Evolutionary conservation across 83 land plant genomes (phyloP).

Genomic region (Thuja plicata): DNA sequence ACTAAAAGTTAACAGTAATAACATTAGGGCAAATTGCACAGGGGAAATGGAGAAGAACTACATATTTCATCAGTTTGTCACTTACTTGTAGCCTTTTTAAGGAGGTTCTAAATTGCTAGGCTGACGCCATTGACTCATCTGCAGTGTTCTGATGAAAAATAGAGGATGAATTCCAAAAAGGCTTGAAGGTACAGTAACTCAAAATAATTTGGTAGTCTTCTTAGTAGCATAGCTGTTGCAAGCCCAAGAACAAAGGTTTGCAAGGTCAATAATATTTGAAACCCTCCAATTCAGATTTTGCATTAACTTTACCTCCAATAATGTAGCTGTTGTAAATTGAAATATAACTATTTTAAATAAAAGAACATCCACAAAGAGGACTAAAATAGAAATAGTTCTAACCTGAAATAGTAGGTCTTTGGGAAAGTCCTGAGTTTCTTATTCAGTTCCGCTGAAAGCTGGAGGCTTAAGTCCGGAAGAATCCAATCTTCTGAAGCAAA

Average conservation of each 20-base stretch:
- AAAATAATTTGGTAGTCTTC: conserved; percentile 67
- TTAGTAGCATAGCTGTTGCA: conserved; percentile 81
- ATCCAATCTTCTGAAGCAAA: conserved; percentile 88
- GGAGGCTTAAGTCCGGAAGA: conserved; percentile 85
- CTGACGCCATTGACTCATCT: conserved; percentile 78
- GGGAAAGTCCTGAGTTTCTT: conserved; percentile 55
- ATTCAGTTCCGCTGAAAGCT: conserved; percentile 64
- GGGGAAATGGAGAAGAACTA: not conserved
- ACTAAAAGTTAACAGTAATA: not conserved
- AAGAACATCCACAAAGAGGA: conserved; percentile 1
- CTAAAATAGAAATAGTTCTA: conserved; percentile 2
- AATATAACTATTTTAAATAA: not conserved
- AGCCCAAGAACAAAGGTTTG: not conserved
- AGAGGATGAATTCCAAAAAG: conserved; percentile 77
- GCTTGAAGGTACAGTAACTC: conserved; percentile 74
- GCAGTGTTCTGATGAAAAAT: conserved; percentile 72
- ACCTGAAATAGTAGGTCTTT: too few species aligned
- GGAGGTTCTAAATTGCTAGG: conserved; percentile 67
- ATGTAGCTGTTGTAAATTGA: not conserved
- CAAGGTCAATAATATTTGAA: conserved; percentile 1
- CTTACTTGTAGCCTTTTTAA: conserved; percentile 88
- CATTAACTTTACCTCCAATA: not conserved
- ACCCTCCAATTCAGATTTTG: not conserved
- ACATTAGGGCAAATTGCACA: not conserved
- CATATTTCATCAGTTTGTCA: not conserved